phyloP scores from a whole-genome alignment of 2,329 filamentous ascomycete genomes.

The Ophiostoma piceae region DNA sequence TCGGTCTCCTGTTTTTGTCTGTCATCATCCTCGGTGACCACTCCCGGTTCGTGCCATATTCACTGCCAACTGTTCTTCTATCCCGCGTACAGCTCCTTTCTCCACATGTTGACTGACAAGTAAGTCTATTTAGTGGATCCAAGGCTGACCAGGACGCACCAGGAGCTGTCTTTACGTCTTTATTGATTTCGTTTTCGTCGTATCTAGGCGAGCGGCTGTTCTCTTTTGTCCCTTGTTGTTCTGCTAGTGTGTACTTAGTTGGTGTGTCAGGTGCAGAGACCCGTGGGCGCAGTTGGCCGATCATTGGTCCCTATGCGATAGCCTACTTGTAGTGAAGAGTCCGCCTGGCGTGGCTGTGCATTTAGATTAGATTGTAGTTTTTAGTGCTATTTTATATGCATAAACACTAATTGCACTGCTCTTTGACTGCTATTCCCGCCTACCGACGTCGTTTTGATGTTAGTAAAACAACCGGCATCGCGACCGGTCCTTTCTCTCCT shows the following conservation, averaged over 20 bases:
- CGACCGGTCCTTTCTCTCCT: not conserved
- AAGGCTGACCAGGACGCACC: not conserved
- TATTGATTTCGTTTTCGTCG: not conserved
- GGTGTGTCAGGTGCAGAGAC: not conserved
- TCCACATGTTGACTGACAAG: not conserved
- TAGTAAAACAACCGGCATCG: not conserved
- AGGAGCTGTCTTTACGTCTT: not conserved
- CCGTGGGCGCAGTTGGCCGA: not conserved
- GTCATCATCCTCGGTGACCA: not conserved
- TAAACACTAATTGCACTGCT: not conserved
- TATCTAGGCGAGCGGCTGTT: slow-evolving; percentile 6
- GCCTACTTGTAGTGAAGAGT: not conserved
- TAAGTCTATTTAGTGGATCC: slow-evolving; percentile 6
- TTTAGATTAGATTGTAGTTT: not conserved
- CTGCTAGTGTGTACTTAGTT: not conserved
- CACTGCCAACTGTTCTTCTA: not conserved
- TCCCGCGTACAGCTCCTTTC: not conserved
- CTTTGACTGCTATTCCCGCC: not conserved
- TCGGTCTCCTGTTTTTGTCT: not conserved
- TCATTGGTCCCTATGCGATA: not conserved
- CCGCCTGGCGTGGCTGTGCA: not conserved
- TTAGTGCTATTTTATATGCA: not conserved
- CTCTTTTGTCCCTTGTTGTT: not conserved
- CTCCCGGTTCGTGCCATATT: not conserved
- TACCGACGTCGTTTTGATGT: not conserved